A percentile compares a stretch with the other conserved stretches of the same genome.
Evolutionary conservation across 2,329 filamentous ascomycete species (phyloP).

Genomic region (Epichloe gansuensis): DNA sequence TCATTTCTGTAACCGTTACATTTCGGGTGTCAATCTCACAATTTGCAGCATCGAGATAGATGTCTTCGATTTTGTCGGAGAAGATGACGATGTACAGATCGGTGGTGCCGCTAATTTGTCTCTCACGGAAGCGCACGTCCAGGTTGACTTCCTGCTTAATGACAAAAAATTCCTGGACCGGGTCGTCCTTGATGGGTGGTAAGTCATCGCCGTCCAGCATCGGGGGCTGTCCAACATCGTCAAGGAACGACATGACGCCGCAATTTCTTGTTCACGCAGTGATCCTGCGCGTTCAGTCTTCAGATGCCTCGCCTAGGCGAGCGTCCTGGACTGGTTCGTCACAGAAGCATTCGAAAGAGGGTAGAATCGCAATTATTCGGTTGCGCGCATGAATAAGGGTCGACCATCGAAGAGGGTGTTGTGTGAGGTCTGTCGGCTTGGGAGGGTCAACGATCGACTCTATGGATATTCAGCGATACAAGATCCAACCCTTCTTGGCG

Average conservation of each 20-base stretch:
- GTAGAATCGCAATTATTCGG: neutral
- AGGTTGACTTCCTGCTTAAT: slow-evolving; percentile 79
- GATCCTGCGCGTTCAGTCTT: neutral
- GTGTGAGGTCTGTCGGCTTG: neutral
- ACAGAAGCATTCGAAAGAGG: slow-evolving; percentile 2
- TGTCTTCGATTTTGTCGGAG: slow-evolving; percentile 42
- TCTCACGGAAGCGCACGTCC: slow-evolving; percentile 73
- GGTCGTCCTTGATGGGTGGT: slow-evolving; percentile 21
- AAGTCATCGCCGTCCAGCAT: slow-evolving; percentile 20
- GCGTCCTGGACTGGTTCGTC: neutral
- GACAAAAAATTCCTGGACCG: slow-evolving; percentile 37
- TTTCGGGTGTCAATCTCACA: slow-evolving; percentile 42
- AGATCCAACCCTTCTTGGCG: neutral
- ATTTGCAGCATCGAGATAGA: slow-evolving; percentile 50
- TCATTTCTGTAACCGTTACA: slow-evolving; percentile 35
- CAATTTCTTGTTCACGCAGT: neutral
- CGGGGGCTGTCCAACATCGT: slow-evolving; percentile 12
- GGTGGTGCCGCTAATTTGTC: slow-evolving; percentile 62
- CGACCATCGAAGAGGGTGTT: neutral
- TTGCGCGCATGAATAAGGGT: neutral
- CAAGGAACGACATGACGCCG: slow-evolving; percentile 5
- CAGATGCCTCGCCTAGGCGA: slow-evolving; percentile 4
- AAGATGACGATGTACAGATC: slow-evolving; percentile 65
- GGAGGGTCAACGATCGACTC: neutral
- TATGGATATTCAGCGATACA: neutral